Conservation (phyloP, 2,329 filamentous ascomycete species). For the Exophiala bonariae region DNA sequence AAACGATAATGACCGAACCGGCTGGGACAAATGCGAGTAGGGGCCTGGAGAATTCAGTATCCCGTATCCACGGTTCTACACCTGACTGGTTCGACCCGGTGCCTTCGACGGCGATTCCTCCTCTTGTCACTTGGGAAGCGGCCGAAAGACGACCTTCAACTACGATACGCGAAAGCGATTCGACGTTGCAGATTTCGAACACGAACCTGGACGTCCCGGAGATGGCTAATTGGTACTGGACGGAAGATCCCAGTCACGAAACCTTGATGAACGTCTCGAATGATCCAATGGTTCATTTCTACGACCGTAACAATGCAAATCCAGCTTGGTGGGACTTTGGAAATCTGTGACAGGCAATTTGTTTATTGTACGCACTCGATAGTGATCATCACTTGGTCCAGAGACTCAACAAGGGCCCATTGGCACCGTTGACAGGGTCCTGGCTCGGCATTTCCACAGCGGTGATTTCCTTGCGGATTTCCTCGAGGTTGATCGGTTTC, state of each 20-base stretch:
- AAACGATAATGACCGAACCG: no score
- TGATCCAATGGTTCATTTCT: constrained; percentile 5
- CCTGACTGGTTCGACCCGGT: no score
- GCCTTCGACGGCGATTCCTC: no score
- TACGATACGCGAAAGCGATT: no score
- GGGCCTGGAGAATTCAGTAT: no score
- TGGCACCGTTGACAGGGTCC: constrained; percentile 27
- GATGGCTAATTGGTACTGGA: constrained; percentile 52
- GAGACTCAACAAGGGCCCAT: constrained; percentile 24
- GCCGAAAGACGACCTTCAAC: no score
- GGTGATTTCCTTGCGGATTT: constrained; percentile 17
- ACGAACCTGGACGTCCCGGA: constrained; percentile 46
- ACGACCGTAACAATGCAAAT: background rate
- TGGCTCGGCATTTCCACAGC: constrained; percentile 23
- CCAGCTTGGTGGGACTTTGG: constrained; percentile 3
- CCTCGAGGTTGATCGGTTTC: constrained; percentile 19
- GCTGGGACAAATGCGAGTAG: no score
- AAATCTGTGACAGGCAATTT: no score
- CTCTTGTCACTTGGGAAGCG: no score
- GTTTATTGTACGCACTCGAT: no score
- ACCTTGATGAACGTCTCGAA: constrained; percentile 31
- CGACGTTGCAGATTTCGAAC: no score
- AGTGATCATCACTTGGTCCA: constrained; percentile 25
- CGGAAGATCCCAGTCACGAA: constrained; percentile 43
- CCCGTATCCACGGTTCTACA: no score